Evolutionary conservation across 345 rosid species (phyloP).

Genomic region (Gossypium anomalum): DNA sequence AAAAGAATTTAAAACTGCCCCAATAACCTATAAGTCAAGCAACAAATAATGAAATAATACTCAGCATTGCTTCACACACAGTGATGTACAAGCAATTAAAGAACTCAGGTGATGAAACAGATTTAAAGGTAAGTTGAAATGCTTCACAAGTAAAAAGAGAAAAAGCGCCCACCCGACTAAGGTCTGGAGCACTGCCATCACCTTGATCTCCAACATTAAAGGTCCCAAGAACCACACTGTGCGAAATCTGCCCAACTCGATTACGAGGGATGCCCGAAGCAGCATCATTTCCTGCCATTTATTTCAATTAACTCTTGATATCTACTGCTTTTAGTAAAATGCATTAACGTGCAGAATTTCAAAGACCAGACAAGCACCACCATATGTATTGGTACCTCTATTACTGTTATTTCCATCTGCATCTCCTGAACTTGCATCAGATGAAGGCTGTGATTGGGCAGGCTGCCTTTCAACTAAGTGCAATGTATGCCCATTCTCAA

Average conservation of each 20-base stretch:
- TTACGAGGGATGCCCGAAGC: constrained; percentile 50
- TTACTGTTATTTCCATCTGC: constrained; percentile 41
- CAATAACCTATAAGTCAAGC: constrained; percentile 61
- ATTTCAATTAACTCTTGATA: neutral
- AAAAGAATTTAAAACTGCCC: constrained; percentile 78
- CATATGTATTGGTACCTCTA: constrained; percentile 31
- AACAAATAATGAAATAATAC: neutral
- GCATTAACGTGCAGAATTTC: neutral
- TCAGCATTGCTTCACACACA: neutral
- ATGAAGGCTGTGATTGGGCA: constrained; percentile 47
- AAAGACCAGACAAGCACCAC: neutral
- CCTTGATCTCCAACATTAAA: constrained; percentile 83
- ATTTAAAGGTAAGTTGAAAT: neutral
- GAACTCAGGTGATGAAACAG: constrained; percentile 16
- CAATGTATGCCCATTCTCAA: constrained; percentile 91
- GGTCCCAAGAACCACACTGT: constrained; percentile 82
- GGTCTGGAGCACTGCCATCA: constrained; percentile 64
- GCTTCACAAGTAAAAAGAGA: neutral
- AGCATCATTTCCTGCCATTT: constrained; percentile 51
- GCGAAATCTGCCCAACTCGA: constrained; percentile 71
- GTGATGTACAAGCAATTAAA: neutral
- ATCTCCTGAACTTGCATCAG: constrained; percentile 49
- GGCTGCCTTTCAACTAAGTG: constrained; percentile 90
- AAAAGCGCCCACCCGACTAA: constrained; percentile 46
- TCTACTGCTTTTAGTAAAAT: constrained; percentile 2